A percentile compares a stretch with the other conserved stretches of the same genome.
These are phyloP conservation scores for Mercurialis annua DNA, from an alignment of 345 rosid genomes.

Conservation along the genomic window DNA sequence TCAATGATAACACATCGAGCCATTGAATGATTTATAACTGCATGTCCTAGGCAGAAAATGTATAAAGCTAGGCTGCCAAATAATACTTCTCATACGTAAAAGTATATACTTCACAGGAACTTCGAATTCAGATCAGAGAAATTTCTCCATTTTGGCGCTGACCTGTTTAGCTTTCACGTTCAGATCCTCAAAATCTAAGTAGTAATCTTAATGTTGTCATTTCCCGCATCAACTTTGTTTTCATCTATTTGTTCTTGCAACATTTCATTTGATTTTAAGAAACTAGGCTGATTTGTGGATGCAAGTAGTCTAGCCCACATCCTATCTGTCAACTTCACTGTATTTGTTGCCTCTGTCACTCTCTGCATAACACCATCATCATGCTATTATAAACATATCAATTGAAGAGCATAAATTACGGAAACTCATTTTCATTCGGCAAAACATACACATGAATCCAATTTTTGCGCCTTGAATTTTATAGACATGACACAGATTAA, in stretches of 20 bases:
- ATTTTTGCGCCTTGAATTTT: neutral
- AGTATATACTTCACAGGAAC: no score
- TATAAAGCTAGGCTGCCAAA: neutral
- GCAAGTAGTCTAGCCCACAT: conserved; percentile 99
- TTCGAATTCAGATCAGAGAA: neutral
- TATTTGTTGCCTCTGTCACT: conserved; percentile 69
- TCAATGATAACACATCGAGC: neutral
- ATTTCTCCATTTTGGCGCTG: conserved; percentile 13
- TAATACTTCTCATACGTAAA: neutral
- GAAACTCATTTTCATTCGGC: neutral
- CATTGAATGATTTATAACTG: neutral
- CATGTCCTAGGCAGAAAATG: neutral
- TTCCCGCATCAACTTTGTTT: conserved; percentile 33
- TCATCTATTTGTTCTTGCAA: conserved; percentile 32
- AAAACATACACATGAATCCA: conserved; percentile 5
- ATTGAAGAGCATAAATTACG: neutral
- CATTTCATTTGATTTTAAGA: conserved; percentile 43
- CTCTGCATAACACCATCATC: conserved; percentile 44
- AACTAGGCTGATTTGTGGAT: conserved; percentile 90
- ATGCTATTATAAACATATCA: neutral
- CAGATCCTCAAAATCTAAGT: conserved; percentile 24
- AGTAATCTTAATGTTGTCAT: conserved; percentile 34
- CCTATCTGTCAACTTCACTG: conserved; percentile 81
- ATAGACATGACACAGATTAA: neutral
- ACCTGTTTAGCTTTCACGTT: conserved; percentile 16